Base-by-base conservation (phyloP, 805 yeast genomes). In the Scheffersomyces coipomensis region DNA sequence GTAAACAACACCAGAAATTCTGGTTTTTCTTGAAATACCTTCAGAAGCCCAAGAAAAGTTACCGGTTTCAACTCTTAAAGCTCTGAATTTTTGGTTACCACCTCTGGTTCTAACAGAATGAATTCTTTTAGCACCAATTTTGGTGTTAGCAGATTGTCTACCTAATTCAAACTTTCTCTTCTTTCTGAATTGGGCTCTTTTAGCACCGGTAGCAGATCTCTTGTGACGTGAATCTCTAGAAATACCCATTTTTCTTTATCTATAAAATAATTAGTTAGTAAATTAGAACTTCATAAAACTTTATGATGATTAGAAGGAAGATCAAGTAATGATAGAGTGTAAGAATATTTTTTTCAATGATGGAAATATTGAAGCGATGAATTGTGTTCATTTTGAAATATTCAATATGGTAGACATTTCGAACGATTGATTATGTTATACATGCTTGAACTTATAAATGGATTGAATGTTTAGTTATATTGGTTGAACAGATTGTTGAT, bases 141-240 rank as follows among this genome's bases (percentile, higher is more conserved):
- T 90, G 79, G 99, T 91, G 90, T 86, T 89, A 70, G 99, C 96
- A 65, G 97, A 83, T 82, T 93, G 99, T 80, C 99, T 93, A 65
- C 99, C 99, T 75, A 87, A 84, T 81, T 91, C 99, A 72, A 93
- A 91, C 95, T 91, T 93, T 84, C 99, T 83, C 96, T 91, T 91
- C 91, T 91, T 91, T 88, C 98, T 91, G 96, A 84, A 88, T 78
- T 89, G 96, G 76, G 98, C 98, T 79, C 97, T 89, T 79, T 89
- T 90, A 74, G 99, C 99, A 86, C 99, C 99, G 71, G 99, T 90
- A 76, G 95, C 96, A 66, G 97, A 78, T 79, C 99, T 95, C 88
- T 91, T 91, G 90, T 93, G 99, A 81, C 97, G 97, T 76, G 99
- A 91, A 83, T 93, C 98, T 83, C 99, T 91, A 78, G 98, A 89